Conservation (phyloP, 257 asterid species). For the Solanum phureja region DNA sequence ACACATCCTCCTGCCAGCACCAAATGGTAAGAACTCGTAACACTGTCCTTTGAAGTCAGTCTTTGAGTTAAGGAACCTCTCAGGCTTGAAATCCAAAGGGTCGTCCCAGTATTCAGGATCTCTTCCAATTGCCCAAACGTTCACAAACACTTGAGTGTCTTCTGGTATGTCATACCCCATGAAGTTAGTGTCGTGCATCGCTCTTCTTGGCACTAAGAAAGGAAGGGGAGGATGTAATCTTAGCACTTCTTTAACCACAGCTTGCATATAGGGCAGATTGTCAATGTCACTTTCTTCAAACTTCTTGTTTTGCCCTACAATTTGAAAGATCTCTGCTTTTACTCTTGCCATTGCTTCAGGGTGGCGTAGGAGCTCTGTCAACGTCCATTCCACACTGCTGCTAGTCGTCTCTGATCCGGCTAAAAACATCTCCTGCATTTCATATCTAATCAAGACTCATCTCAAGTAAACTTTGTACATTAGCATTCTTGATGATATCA, state of each 20-base stretch:
- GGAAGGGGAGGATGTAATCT: conserved; percentile 52
- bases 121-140: conserved; percentile 51
- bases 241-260: conserved; percentile 40
- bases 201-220: conserved; percentile 38
- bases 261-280: conserved; percentile 37
- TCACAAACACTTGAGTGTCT: conserved; percentile 40
- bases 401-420: conserved; percentile 71
- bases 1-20: conserved; percentile 54
- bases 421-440: conserved; percentile 46
- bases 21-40: conserved; percentile 45
- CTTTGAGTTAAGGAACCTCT: conserved; percentile 33
- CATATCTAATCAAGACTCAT: not conserved
- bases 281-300: conserved; percentile 47
- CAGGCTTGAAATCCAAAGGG: conserved; percentile 38
- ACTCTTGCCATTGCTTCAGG: conserved; percentile 40
- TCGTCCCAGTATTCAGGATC: conserved; percentile 46
- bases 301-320: conserved; percentile 12
- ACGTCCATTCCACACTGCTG: conserved; percentile 49
- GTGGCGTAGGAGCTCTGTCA: conserved; percentile 55
- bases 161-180: conserved; percentile 36
- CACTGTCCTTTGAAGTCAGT: conserved; percentile 52
- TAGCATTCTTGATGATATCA: not conserved
- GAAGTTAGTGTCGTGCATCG: conserved; percentile 33
- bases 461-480: not conserved
- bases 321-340: conserved; percentile 27